Conservation (phyloP, 2,329 filamentous ascomycete genomes). For the Parastagonospora avenae region DNA sequence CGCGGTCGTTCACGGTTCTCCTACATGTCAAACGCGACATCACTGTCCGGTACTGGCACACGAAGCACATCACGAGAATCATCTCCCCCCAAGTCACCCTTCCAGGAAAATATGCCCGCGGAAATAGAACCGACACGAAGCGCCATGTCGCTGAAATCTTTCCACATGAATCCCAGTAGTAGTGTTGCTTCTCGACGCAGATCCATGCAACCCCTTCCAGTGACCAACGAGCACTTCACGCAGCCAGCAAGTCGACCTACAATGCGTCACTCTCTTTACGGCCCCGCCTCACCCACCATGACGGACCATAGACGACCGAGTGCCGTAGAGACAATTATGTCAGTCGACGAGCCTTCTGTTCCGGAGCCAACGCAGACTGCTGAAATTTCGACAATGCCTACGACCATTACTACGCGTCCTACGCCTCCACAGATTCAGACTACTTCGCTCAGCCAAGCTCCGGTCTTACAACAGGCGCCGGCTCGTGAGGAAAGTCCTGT, state of each 20-base stretch:
- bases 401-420: conserved; percentile 9
- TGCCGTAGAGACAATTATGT: not conserved
- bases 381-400: conserved; percentile 10
- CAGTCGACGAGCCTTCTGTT: not conserved
- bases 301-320: conserved; percentile 14
- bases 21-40: conserved; percentile 44
- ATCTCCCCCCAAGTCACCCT: conserved; percentile 44
- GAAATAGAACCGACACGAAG: conserved; percentile 39
- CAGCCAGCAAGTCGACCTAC: conserved; percentile 20
- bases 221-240: conserved; percentile 41
- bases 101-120: conserved; percentile 30
- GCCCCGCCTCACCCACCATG: conserved; percentile 30
- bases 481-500: conserved; percentile 25
- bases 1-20: conserved; percentile 46
- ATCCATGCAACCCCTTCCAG: conserved; percentile 46
- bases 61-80: conserved; percentile 42
- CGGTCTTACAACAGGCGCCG: conserved; percentile 4
- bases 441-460: not conserved
- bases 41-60: conserved; percentile 39
- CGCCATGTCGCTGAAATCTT: conserved; percentile 44
- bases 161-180: conserved; percentile 45
- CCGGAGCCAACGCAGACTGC: not conserved
- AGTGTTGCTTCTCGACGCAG: conserved; percentile 37
- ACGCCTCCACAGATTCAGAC: conserved; percentile 3
- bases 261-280: conserved; percentile 36